Evolutionary conservation across 306 rosid genomes (phyloP).

Genomic region (Luffa aegyptiaca): DNA sequence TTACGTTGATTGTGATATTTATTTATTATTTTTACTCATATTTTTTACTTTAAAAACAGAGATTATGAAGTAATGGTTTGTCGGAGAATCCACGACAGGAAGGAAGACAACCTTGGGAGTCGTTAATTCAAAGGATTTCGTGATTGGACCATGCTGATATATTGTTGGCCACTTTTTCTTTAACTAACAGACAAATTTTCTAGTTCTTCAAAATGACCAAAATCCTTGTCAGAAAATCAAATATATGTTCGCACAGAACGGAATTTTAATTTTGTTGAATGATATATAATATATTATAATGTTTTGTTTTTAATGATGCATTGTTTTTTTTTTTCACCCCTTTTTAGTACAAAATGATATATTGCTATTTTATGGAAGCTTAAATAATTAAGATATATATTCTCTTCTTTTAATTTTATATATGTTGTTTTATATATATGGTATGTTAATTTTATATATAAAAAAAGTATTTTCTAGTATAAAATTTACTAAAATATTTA

Average conservation of each 20-base stretch:
- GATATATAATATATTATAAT: no score
- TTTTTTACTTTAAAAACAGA: background rate
- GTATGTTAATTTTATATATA: no score
- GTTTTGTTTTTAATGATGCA: no score
- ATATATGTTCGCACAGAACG: background rate
- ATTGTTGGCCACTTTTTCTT: background rate
- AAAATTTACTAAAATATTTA: no score
- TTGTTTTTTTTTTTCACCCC: no score
- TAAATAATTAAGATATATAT: no score
- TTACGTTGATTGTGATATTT: background rate
- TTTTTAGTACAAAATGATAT: no score
- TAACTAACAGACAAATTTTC: background rate
- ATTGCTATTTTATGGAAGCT: no score
- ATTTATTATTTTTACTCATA: background rate
- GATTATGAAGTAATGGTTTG: background rate
- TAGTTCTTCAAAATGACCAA: background rate
- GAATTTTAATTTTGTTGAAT: no score
- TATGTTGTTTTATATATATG: no score
- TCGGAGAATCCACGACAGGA: constrained; percentile 7
- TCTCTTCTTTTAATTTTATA: no score
- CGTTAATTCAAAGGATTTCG: background rate
- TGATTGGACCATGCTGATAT: background rate
- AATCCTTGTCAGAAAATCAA: background rate
- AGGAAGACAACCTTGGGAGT: background rate
- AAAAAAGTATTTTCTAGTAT: no score